Evolutionary conservation across 371 early-diverging fungal genomes (phyloP), one percentile per base, ranked within the genome.

Genomic region (Syncephalastrum sp.): DNA sequence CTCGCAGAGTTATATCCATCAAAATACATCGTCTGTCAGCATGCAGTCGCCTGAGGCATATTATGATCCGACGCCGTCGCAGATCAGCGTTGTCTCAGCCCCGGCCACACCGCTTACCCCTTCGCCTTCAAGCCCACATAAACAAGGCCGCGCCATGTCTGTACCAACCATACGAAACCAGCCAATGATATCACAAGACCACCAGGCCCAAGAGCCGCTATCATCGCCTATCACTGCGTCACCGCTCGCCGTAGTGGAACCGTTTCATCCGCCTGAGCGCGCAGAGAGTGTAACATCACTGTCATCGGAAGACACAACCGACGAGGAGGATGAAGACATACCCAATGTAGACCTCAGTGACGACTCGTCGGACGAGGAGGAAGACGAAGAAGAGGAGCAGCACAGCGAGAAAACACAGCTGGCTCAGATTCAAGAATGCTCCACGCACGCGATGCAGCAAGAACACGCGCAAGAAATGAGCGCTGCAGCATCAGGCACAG

Each of bases 71-170:
- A 33, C 54, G 17, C 47, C 53, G n/a, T 59, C 60, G 7, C 60
- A 60, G 54, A 60, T 74, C 16, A 66, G 62, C 16, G 59, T 64
- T 27, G 63, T 60, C 3, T 70, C 74, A 15, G 68, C 71, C 14
- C 71, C 71, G 10, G 62, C 66, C 17, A 65, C 63, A 5, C 64
- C 72, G 13, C 50, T 65, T 2, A 66, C 69, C 3, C 61, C 66
- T 2, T 58, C 68, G 10, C 66, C 68, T 16, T 41, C 38, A 10
- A 33, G 38, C 10, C 38, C 38, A 2, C 38, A 33, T 10, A 33
- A 33, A 33, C 38, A 33, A 33, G 12, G 38, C 6, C 38, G 38
- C 5, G 38, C 38, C 12, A 33, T 33, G 38, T 33, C 38, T 10
- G 38, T 33, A 12, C 38, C 38, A 33, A 33, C 38, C 38, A 10